Percentiles rank a stretch among this genome's conserved stretches.
Conservation (phyloP, 306 rosid species). For the Ceratonia siliqua region DNA sequence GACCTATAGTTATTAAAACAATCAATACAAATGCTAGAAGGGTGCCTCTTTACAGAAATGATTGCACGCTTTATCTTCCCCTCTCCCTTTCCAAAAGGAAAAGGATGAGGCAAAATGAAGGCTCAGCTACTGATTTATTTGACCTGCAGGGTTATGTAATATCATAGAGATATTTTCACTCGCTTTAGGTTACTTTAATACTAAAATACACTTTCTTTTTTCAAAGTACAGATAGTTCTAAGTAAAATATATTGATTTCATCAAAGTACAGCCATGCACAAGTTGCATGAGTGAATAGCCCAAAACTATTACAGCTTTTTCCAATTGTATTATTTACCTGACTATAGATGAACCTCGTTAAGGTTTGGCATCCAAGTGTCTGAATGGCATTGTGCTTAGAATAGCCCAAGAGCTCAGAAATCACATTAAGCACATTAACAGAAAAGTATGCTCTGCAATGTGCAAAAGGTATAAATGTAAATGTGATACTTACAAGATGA, state of each 20-base stretch:
- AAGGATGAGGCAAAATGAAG: too few relatives aligned
- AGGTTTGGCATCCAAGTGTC: constrained; percentile 83
- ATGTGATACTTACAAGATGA: neutral
- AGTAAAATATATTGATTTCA: neutral
- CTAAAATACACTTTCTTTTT: neutral
- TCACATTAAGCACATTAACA: constrained; percentile 73
- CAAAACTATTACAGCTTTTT: neutral
- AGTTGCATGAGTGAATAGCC: constrained; percentile 19
- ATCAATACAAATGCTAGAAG: too few relatives aligned
- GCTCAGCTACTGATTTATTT: neutral
- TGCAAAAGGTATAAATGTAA: constrained; percentile 2
- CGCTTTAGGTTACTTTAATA: neutral
- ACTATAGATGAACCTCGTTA: constrained; percentile 74
- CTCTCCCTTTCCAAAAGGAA: neutral
- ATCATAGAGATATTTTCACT: neutral
- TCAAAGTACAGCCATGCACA: neutral
- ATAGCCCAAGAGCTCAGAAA: constrained; percentile 69
- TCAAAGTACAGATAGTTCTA: neutral
- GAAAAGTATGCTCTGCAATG: constrained; percentile 84
- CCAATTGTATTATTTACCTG: constrained; percentile 56
- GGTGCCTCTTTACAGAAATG: too few relatives aligned
- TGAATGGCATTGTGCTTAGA: constrained; percentile 72
- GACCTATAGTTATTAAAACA: constrained; percentile 1
- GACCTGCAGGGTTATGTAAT: neutral
- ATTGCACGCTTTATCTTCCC: too few relatives aligned